Evolutionary conservation across 2,329 filamentous ascomycete genomes (phyloP).

Genomic region (Phyllosticta capitalensis): DNA sequence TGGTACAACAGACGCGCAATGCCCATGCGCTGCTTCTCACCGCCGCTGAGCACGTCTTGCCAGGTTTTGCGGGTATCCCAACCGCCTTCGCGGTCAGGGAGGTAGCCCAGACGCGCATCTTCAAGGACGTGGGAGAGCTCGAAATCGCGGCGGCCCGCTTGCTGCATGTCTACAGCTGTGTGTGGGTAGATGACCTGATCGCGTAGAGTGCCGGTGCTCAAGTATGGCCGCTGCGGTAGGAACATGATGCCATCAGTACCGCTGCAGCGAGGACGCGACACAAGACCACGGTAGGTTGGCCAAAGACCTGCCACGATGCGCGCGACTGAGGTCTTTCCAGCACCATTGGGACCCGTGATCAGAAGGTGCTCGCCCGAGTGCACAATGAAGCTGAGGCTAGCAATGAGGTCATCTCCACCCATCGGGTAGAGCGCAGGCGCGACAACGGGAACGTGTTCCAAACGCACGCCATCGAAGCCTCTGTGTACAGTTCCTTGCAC

Average conservation of each 20-base stretch:
- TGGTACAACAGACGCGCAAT: conserved; percentile 89
- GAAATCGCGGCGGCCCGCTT: conserved; percentile 64
- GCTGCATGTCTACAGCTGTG: conserved; percentile 86
- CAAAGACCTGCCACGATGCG: conserved; percentile 86
- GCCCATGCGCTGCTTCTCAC: conserved; percentile 92
- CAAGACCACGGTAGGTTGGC: conserved; percentile 89
- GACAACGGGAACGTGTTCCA: conserved; percentile 88
- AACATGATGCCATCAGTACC: conserved; percentile 97
- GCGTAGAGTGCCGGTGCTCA: conserved; percentile 82
- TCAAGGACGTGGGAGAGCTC: conserved; percentile 73
- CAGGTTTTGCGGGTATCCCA: conserved; percentile 97
- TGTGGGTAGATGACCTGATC: conserved; percentile 98
- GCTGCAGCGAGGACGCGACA: conserved; percentile 70
- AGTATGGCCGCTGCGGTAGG: conserved; percentile 84
- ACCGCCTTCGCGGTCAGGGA: conserved; percentile 84
- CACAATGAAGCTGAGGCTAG: conserved; percentile 80
- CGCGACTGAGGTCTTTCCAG: conserved; percentile 82
- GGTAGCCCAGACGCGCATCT: conserved; percentile 75
- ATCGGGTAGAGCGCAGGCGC: conserved; percentile 81
- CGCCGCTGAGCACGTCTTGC: conserved; percentile 96
- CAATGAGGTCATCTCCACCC: conserved; percentile 84
- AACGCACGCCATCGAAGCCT: conserved; percentile 85
- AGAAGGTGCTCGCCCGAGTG: conserved; percentile 86
- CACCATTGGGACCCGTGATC: conserved; percentile 89
- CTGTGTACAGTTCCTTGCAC: conserved; percentile 89